These are phyloP conservation scores for Cicer chorassanicum DNA, from an alignment of 306 rosid species.

Conservation along the genomic window DNA sequence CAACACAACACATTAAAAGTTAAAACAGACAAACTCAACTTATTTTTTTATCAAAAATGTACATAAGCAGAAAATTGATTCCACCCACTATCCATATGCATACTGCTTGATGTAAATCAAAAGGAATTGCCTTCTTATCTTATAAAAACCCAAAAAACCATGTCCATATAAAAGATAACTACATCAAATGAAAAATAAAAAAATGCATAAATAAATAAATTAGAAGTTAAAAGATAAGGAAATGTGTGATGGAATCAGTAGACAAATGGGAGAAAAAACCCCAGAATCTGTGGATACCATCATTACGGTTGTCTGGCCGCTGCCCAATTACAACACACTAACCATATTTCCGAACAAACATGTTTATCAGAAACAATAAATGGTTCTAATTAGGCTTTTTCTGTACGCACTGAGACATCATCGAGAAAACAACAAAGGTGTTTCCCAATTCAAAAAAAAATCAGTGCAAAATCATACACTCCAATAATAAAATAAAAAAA, in stretches of 20 bases:
- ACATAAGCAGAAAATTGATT: too few relatives aligned
- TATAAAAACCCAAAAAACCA: neutral
- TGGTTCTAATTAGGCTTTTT: conserved; percentile 47
- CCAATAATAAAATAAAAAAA: neutral
- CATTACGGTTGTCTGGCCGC: conserved; percentile 99
- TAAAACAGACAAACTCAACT: too few relatives aligned
- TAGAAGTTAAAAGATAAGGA: neutral
- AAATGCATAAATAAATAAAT: neutral
- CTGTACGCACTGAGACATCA: conserved; percentile 55
- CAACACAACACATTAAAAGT: too few relatives aligned
- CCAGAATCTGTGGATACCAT: conserved; percentile 85
- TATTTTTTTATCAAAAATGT: too few relatives aligned
- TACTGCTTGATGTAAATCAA: too few relatives aligned
- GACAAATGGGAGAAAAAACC: conserved; percentile 54
- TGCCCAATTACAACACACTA: conserved; percentile 49
- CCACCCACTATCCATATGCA: too few relatives aligned
- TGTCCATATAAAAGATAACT: neutral
- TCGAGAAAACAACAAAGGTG: conserved; percentile 49
- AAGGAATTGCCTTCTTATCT: too few relatives aligned
- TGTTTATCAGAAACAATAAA: conserved; percentile 18
- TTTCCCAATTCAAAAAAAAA: conserved; percentile 45
- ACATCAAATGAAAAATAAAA: too few relatives aligned
- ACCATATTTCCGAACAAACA: neutral
- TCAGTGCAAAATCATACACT: conserved; percentile 47
- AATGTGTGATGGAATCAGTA: conserved; percentile 82